phyloP scores from a whole-genome alignment of 2,329 filamentous ascomycete genomes.

The Magnaporthiopsis poae region DNA sequence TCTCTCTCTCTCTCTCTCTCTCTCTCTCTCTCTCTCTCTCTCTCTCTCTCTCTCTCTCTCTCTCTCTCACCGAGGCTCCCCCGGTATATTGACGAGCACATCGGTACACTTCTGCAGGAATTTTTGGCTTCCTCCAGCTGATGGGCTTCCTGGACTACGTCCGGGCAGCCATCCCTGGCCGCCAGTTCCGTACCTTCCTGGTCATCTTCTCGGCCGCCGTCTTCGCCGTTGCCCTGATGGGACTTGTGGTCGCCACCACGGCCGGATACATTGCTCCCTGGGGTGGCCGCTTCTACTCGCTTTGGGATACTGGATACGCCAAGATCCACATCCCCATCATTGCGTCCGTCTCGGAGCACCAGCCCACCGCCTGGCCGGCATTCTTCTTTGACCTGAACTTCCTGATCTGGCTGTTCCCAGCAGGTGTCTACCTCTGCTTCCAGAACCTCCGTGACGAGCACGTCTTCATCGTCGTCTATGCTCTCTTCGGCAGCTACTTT shows the following conservation, averaged over 20 bases:
- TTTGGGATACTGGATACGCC: conserved; percentile 97
- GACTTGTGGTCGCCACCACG: conserved; percentile 69
- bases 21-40: too few relatives aligned
- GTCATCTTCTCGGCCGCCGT: conserved; percentile 64
- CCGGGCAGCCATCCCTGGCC: conserved; percentile 74
- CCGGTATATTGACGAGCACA: conserved; percentile 10
- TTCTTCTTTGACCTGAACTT: conserved; percentile 99
- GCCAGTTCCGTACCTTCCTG: conserved; percentile 88
- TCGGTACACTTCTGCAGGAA: conserved; percentile 43
- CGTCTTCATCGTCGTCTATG: conserved; percentile 94
- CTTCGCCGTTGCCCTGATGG: conserved; percentile 68
- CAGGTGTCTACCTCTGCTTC: conserved; percentile 97
- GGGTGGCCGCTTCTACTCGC: conserved; percentile 96
- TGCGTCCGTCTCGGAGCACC: conserved; percentile 97
- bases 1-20: too few relatives aligned
- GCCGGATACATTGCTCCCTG: conserved; percentile 90
- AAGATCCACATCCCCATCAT: conserved; percentile 99
- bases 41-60: background rate
- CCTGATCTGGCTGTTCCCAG: conserved; percentile 97
- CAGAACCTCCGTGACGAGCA: conserved; percentile 88
- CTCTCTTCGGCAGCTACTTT: conserved; percentile 95
- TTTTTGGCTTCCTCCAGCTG: conserved; percentile 91
- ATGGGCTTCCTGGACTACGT: conserved; percentile 88
- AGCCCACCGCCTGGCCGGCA: conserved; percentile 95
- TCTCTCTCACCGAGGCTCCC: background rate